Evolutionary conservation across 2,329 filamentous ascomycete species (phyloP), one percentile per base, ranked within the genome.

Genomic region (Lecanicillium sp.): DNA sequence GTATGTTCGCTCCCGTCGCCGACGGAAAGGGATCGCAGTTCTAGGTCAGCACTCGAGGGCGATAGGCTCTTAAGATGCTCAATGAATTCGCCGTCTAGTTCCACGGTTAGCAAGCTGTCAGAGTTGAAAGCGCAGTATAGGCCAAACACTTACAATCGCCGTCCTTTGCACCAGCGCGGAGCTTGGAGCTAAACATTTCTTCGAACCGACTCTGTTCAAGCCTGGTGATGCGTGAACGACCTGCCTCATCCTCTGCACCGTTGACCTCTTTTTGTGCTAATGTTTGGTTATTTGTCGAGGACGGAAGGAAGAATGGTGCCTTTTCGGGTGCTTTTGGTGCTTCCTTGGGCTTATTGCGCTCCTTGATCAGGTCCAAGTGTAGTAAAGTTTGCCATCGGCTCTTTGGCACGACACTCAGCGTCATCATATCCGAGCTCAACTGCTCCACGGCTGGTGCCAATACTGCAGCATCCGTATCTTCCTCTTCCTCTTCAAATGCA

Each of bases 371-470:
- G 54, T 98, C 92, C 3, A 98, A 73, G 58, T 98, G 86, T 19
- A 98, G 70, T 12, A 98, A 70, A 1, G 88, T 95, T 60, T 96
- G 90, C 92, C 92, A 98, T 51, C 84, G 78, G 45, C 84, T 87
- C 58, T 85, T 88, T 9, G 92, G 94, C 4, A 96, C 82, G 36
- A 96, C 62, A 59, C 85, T 94, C 41, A 98, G 70, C 1, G 89
- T 95, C 55, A 89, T 82, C 63, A 98, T 82, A 43, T 89, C 81
- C 4, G 78, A 64, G 55, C 79, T 85, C 25, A 98, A 73, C 60
- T 95, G 87, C 41, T 94, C 87, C 15, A 86, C 59, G 1, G 63
- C 64, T 3, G 75, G 71, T 2, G 72, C 68, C 4, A 74, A 58
- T 4, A 78, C 62, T 3, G 70, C 66, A 31, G 77, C 70, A 7